These are phyloP conservation scores for Cyclotella sp. DNA, from an alignment of 108 stramenopile species.

Conservation along the genomic window DNA sequence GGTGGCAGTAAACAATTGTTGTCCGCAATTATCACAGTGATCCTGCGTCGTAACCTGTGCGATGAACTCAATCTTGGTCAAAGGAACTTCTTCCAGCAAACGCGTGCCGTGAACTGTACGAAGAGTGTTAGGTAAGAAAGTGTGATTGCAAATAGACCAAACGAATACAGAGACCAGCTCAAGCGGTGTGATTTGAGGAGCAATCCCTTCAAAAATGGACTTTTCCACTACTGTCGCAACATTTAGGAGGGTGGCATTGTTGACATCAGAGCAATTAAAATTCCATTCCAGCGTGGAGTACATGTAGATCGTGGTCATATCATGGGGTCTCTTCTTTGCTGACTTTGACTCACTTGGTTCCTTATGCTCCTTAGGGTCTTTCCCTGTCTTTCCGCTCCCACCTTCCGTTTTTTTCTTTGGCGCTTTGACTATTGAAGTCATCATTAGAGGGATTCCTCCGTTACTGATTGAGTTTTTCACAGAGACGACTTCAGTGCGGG, in stretches of 20 bases:
- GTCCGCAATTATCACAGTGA: background rate
- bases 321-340: background rate
- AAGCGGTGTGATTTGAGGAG: background rate
- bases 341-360: background rate
- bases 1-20: background rate
- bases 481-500: background rate
- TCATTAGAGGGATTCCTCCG: background rate
- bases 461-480: background rate
- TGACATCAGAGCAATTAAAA: background rate
- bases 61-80: background rate
- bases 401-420: background rate
- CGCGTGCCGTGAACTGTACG: no score
- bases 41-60: background rate
- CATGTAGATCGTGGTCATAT: background rate
- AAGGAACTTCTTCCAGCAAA: no score
- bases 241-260: background rate
- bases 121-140: background rate
- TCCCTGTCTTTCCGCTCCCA: background rate
- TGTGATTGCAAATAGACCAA: background rate
- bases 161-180: background rate
- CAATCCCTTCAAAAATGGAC: background rate
- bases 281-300: background rate
- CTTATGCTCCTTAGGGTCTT: constrained; percentile 1
- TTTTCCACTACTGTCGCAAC: background rate
- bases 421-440: background rate